Base-by-base conservation (phyloP, 2,329 filamentous ascomycete genomes). In the Chaetomium sp. region DNA sequence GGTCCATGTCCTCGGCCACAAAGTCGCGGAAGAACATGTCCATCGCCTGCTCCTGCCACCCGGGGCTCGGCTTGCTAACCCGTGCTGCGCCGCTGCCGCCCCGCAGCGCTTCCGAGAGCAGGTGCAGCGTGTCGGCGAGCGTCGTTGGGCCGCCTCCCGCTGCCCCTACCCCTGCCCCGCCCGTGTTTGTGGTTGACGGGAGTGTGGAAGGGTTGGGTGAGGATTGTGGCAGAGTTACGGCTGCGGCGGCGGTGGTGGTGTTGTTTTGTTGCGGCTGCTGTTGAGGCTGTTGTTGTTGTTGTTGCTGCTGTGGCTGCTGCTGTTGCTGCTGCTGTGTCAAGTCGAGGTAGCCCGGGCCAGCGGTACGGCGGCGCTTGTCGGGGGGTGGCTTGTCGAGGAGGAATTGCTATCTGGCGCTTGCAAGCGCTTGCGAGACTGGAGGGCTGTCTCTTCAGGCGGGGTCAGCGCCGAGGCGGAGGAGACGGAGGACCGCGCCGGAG, bases 11-110 rank as follows among this genome's bases (percentile, higher is more conserved):
- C 68, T 87, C 84, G 56, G 82, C 79, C 16, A 79, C 75, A 70
- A 87, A 87, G 65, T 87, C 84, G 35, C 79, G 78, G 73, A 87
- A 87, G 70, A 87, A 83, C 5, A 86, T 79, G 63, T 87, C 85
- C 60, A 87, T 77, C 0, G 85, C 85, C 72, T 83, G 81, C 72
- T 87, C 85, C 5, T 82, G 79, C 84, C 84, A 87, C 45, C 75
- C 78, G 6, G 80, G 57, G n/a, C 2, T 45, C n/a, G 45, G 57
- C 45, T 38, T 54, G 16, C 13, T 16, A 5, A 16, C 13, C 38
- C 16, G 13, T 7, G 16, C 38, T 33, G 3, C 29, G 27, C 21
- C 25, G 8, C 33, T 12, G 77, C 6, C 6, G 75, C 71, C 42
- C 71, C 78, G 75, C 8, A 82, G 74, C 2, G 78, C 77, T 29